A percentile compares a stretch with the other conserved stretches of the same genome.
Conservation (phyloP, 2,329 filamentous ascomycete genomes). For the Phaeomoniella chlamydospora region DNA sequence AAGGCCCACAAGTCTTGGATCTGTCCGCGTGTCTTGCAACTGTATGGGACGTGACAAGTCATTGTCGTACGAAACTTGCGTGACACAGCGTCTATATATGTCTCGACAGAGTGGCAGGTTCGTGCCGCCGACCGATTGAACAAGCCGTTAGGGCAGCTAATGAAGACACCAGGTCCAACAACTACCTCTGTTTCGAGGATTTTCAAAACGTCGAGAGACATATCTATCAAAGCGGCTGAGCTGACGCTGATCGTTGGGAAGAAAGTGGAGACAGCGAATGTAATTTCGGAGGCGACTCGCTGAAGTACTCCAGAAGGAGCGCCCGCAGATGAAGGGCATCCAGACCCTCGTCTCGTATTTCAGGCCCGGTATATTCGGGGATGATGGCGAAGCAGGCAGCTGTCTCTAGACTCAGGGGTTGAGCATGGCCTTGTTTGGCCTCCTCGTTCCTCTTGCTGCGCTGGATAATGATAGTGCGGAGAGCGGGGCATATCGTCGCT, state of each 20-base stretch:
- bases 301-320: neutral
- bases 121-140: neutral
- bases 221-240: no score
- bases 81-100: neutral
- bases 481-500: neutral
- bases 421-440: neutral
- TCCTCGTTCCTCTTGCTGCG: neutral
- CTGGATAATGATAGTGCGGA: neutral
- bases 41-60: neutral
- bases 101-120: neutral
- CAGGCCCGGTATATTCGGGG: neutral
- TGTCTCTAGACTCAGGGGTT: neutral
- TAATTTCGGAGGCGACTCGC: neutral
- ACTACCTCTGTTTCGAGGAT: neutral
- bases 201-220: neutral
- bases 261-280: neutral
- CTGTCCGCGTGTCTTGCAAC: neutral
- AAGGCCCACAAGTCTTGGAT: neutral
- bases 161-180: neutral
- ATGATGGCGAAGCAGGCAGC: neutral
- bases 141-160: neutral
- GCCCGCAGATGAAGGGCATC: neutral
- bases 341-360: neutral
- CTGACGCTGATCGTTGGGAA: neutral
- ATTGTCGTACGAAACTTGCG: neutral